Conservation (phyloP, 169 alveolate species). For the Plasmodium gonderi region DNA sequence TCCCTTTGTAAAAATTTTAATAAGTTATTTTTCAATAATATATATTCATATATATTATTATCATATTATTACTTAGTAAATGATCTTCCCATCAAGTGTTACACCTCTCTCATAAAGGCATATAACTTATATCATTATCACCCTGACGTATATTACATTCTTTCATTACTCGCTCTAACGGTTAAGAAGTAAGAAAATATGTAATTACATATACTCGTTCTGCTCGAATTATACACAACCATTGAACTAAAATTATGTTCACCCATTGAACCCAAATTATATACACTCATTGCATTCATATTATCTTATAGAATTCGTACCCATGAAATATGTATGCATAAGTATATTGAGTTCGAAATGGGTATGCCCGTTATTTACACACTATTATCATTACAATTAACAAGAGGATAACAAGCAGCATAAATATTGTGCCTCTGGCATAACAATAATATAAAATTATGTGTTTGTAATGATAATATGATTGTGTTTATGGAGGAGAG, state of each 20-base stretch:
- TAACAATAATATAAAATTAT: not conserved
- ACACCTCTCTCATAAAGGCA: conserved; percentile 34
- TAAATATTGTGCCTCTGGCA: not conserved
- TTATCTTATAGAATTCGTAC: not conserved
- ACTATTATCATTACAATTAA: not conserved
- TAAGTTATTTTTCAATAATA: conserved; percentile 59
- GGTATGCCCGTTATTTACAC: not conserved
- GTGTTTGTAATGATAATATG: not conserved
- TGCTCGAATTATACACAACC: too few relatives aligned
- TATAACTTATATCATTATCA: conserved; percentile 23
- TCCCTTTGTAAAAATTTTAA: conserved; percentile 39
- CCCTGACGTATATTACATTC: conserved; percentile 60
- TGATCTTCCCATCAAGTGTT: conserved; percentile 29
- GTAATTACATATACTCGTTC: not conserved
- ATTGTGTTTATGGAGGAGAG: not conserved
- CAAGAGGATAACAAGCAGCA: not conserved
- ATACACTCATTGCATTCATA: not conserved
- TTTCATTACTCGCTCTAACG: conserved; percentile 33
- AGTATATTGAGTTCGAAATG: not conserved
- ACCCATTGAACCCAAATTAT: too few relatives aligned
- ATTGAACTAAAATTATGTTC: too few relatives aligned
- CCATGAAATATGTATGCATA: not conserved
- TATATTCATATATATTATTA: conserved; percentile 44
- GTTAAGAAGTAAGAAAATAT: conserved; percentile 4
- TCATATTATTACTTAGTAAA: conserved; percentile 54